Evolutionary conservation across 2,329 filamentous ascomycete species (phyloP), one percentile per base, ranked within the genome.

Genomic region (Penicillium polonicum): DNA sequence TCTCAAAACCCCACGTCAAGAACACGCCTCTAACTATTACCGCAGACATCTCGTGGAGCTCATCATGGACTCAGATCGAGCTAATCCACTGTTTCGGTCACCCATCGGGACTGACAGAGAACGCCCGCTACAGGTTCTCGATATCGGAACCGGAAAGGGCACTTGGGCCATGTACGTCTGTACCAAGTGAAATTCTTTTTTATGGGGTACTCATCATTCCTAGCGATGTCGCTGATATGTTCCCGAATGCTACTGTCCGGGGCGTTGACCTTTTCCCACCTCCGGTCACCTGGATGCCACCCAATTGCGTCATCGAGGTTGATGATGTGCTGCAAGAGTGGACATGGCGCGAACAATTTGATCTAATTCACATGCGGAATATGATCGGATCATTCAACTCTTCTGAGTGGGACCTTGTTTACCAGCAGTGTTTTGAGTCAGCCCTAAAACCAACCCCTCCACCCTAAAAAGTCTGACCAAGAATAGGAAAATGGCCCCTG

Each of bases 241-340:
- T 59, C 19, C 63, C 62, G 1, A 38, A 64, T 38, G 59, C 62
- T 2, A 61, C 58, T 15, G 60, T 66, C 35, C 57, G 64, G 6
- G 64, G 64, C 2, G 65, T 71, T 19, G 69, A 71, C 38, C 61
- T 71, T 15, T 70, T 65, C 38, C 64, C 64, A 7, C 63, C 64
- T 2, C 64, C 61, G 0, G 60, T 61, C 10, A 58, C 58, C 6
- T 71, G 64, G 65, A 57, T 64, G 46, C 66, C 68, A 19, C 68
- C 69, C 7, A 71, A 71, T 52, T 69, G 64, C 36, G 52, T 64
- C n/a, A 62, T 71, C 19, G 68, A 70, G 38, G 65, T 71, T 23
- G 64, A 70, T 27, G 65, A 71, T 60, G 52, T 60, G 12, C 60
- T 68, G 9, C 57, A 63, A 45, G 54, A 57, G 12, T 70, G 68